Evolutionary conservation across 1,284 basidiomycete species (phyloP).

Genomic region (Wolfiporia cocos): DNA sequence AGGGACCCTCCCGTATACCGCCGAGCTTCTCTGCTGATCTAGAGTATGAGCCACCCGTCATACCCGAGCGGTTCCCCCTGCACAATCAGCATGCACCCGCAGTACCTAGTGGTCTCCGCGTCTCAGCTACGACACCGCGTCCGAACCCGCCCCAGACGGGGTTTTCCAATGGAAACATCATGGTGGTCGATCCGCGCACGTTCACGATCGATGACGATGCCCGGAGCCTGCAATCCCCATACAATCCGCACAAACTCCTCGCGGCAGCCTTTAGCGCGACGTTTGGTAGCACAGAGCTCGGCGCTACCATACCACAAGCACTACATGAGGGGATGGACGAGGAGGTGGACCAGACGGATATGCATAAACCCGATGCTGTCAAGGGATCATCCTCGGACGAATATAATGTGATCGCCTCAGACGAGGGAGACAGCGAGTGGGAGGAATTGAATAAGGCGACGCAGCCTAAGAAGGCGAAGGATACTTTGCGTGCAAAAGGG

Average conservation of each 20-base stretch:
- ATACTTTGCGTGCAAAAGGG: no score
- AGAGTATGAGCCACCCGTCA: neutral
- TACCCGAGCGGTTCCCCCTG: neutral
- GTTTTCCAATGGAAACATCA: neutral
- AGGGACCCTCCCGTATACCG: no score
- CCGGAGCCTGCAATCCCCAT: constrained; percentile 3
- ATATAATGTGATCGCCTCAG: no score
- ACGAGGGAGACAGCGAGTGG: constrained; percentile 9
- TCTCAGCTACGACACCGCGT: neutral
- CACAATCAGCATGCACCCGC: neutral
- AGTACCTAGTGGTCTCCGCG: neutral
- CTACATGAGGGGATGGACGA: no score
- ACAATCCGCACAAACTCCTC: constrained; percentile 1
- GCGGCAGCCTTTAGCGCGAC: neutral
- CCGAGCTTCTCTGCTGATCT: no score
- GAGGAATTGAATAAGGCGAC: no score
- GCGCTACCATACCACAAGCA: neutral
- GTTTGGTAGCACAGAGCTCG: neutral
- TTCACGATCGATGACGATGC: constrained; percentile 6
- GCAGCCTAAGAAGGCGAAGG: no score
- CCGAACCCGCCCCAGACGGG: neutral
- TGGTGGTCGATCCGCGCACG: constrained; percentile 6
- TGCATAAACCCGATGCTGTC: no score
- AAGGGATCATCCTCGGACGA: no score
- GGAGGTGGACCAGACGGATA: no score